Evolutionary conservation across 257 asterid species (phyloP), one percentile per base, ranked within the genome.

Genomic region (Datura wrightii): DNA sequence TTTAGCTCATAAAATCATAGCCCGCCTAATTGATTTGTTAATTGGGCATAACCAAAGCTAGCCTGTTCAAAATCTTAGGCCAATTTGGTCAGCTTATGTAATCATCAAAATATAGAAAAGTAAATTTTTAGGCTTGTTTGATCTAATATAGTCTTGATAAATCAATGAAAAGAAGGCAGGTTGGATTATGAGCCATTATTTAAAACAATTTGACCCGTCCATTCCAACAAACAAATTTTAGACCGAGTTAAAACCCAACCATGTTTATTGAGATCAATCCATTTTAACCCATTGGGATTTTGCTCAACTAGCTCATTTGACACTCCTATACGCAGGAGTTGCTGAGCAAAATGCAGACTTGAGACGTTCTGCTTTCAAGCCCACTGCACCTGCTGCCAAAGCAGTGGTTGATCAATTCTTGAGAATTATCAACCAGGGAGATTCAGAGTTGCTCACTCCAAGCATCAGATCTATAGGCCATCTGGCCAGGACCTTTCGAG

Each of bases 401-500:
- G 87, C 87, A 11, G 87, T 84, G 13, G 84, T 84, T 19, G 87
- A 84, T 69, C 87, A 84, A 31, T 66, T 84, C 65, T 65, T 84
- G 60, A 78, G 84, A 62, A 84, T 84, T 53, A 84, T 84, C 50
- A 79, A 79, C 34, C 70, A 37, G 59, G 79, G 53, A 48, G 84
- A 84, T 54, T 84, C 84, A 6, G 84, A 84, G 15, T 56, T 84
- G 31, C 63, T 84, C 3, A 37, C 52, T 53, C 87, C 84, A 46
- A 79, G 84, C 84, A 55, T 84, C n/a, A 36, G 36, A 14, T 84
- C 84, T 10, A 65, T 84, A 31, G 87, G 87, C 0, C 74, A 84
- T 66, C 56, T 84, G 44, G 87, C 87, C 10, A 63, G 87, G 14
- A 84, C 87, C 34, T 84, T 84, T n/a, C 87, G 87, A 79, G 87